These are phyloP conservation scores for Priceomyces melissophilus DNA, from an alignment of 805 yeast species.

Conservation along the genomic window DNA sequence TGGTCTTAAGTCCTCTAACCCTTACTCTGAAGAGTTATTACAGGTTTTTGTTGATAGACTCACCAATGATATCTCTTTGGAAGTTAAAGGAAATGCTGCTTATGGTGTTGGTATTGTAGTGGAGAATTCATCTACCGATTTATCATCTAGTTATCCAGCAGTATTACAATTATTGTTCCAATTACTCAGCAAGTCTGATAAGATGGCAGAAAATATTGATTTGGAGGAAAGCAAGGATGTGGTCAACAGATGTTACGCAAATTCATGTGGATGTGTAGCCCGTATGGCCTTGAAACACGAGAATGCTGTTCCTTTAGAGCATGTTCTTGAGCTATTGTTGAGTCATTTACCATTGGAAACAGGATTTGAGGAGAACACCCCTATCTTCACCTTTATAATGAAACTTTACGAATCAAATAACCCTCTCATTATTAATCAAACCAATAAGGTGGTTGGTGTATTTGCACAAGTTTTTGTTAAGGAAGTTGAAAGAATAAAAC, in stretches of 20 bases:
- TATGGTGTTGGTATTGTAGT: constrained; percentile 87
- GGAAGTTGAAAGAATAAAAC: constrained; percentile 69
- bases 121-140: constrained; percentile 52
- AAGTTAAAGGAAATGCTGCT: constrained; percentile 92
- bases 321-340: constrained; percentile 72
- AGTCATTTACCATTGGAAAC: constrained; percentile 80
- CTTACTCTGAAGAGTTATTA: constrained; percentile 66
- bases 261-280: constrained; percentile 96
- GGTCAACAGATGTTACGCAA: constrained; percentile 81
- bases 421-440: constrained; percentile 49
- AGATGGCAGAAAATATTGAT: constrained; percentile 47
- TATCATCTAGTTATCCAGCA: constrained; percentile 60
- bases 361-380: constrained; percentile 90
- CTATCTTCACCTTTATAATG: constrained; percentile 76
- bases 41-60: constrained; percentile 67
- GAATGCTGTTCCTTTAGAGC: constrained; percentile 65
- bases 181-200: constrained; percentile 66
- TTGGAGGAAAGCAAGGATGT: constrained; percentile 77
- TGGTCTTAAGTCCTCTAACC: constrained; percentile 65
- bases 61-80: constrained; percentile 72
- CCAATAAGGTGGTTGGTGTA: constrained; percentile 61
- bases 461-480: constrained; percentile 70
- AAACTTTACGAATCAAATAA: constrained; percentile 65
- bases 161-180: constrained; percentile 74
- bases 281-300: constrained; percentile 79